A percentile compares a stretch with the other conserved stretches of the same genome.
Evolutionary conservation across 192 early-diverging fungal species (phyloP).

Genomic region (Coemansia sp.): DNA sequence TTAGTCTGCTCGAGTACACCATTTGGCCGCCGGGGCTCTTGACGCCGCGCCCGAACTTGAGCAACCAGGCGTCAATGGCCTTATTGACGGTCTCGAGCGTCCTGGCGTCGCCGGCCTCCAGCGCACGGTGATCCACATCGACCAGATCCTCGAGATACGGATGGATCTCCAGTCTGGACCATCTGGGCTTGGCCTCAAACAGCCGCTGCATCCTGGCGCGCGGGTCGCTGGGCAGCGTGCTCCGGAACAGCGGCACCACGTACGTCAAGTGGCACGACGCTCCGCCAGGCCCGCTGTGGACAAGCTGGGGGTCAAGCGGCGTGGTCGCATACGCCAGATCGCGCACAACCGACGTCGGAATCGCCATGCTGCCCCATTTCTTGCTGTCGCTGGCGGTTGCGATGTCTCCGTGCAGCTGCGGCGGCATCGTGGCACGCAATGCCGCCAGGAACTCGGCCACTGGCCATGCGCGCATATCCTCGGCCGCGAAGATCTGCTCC

Average conservation of each 20-base stretch:
- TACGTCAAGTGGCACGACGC: slow-evolving; percentile 16
- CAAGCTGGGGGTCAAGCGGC: slow-evolving; percentile 22
- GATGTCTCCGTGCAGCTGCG: slow-evolving; percentile 24
- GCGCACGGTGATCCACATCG: slow-evolving; percentile 27
- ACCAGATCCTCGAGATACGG: slow-evolving; percentile 54
- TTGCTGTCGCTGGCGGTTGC: slow-evolving; percentile 1
- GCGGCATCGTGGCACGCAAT: slow-evolving; percentile 42
- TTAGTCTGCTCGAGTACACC: slow-evolving; percentile 42
- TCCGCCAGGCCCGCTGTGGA: slow-evolving; percentile 13
- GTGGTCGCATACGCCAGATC: slow-evolving; percentile 41
- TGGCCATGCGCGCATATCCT: slow-evolving; percentile 35
- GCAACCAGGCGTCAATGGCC: slow-evolving; percentile 41
- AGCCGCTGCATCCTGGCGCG: slow-evolving; percentile 27
- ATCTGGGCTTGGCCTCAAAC: slow-evolving; percentile 41
- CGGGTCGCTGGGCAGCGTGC: slow-evolving; percentile 29
- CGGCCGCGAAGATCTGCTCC: slow-evolving; percentile 42
- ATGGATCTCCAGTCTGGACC: slow-evolving; percentile 29
- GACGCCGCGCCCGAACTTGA: slow-evolving; percentile 44
- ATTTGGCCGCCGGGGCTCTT: slow-evolving; percentile 26
- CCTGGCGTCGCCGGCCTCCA: slow-evolving; percentile 15
- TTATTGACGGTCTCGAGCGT: slow-evolving; percentile 16
- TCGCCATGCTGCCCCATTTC: slow-evolving; percentile 26
- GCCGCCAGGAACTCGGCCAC: slow-evolving; percentile 40
- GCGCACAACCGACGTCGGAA: slow-evolving; percentile 39
- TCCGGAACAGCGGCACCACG: slow-evolving; percentile 32